These are phyloP conservation scores for Rhodotorula paludigena DNA, from an alignment of 768 basidiomycete genomes.

Conservation along the genomic window DNA sequence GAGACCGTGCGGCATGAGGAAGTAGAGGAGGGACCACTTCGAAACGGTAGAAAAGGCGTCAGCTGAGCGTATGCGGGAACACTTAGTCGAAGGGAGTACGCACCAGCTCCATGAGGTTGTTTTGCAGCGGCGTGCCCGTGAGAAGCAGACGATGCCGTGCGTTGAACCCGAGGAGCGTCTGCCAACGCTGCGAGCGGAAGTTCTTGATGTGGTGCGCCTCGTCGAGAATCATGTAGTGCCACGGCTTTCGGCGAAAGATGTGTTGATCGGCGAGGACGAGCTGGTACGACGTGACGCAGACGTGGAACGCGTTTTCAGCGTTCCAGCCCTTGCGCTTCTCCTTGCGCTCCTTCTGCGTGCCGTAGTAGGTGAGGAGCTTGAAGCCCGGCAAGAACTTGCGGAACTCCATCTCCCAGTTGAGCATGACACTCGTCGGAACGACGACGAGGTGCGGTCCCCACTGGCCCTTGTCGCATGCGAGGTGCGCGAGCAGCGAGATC, in stretches of 20 bases:
- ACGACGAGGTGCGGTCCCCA: slow-evolving; percentile 81
- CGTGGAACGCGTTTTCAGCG: slow-evolving; percentile 54
- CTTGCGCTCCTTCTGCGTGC: slow-evolving; percentile 72
- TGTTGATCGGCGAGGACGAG: slow-evolving; percentile 53
- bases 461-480: slow-evolving; percentile 62
- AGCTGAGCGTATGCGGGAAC: background rate
- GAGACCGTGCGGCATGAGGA: slow-evolving; percentile 75
- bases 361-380: slow-evolving; percentile 87
- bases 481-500: slow-evolving; percentile 87
- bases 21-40: slow-evolving; percentile 84
- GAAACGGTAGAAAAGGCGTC: background rate
- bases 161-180: slow-evolving; percentile 54
- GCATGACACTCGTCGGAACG: slow-evolving; percentile 76
- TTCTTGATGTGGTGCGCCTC: slow-evolving; percentile 95
- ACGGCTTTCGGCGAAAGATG: slow-evolving; percentile 47
- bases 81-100: background rate
- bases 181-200: slow-evolving; percentile 56
- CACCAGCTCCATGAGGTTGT: slow-evolving; percentile 64
- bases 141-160: slow-evolving; percentile 85
- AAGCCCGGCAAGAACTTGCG: slow-evolving; percentile 54
- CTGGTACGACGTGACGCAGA: slow-evolving; percentile 53
- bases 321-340: slow-evolving; percentile 50
- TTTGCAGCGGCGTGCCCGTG: slow-evolving; percentile 95
- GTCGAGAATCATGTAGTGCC: slow-evolving; percentile 92
- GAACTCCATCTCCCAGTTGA: slow-evolving; percentile 45